These are phyloP conservation scores for Phytophthora rubi DNA, from an alignment of 352 stramenopile species.

Conservation along the genomic window DNA sequence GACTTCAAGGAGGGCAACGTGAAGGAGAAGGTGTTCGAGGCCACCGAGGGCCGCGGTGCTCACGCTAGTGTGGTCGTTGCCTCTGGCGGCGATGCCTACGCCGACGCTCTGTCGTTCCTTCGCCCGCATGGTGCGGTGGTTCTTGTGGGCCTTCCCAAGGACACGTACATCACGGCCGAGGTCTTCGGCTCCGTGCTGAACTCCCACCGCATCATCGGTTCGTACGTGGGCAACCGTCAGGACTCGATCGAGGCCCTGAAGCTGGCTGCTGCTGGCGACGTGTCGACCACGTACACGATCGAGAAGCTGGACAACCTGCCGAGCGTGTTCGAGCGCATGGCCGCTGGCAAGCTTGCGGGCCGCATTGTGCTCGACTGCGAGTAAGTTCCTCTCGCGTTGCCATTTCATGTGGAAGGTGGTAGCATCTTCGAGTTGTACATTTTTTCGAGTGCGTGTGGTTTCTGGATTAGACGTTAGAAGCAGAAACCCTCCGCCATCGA, in stretches of 20 bases:
- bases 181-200: constrained; percentile 51
- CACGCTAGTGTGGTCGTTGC: constrained; percentile 82
- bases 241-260: constrained; percentile 61
- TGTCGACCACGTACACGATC: constrained; percentile 51
- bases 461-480: too few relatives aligned
- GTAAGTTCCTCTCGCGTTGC: constrained; percentile 17
- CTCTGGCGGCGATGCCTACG: constrained; percentile 56
- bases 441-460: too few relatives aligned
- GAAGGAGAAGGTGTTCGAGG: constrained; percentile 42
- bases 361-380: constrained; percentile 51
- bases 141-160: constrained; percentile 67
- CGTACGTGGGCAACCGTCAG: constrained; percentile 58
- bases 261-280: constrained; percentile 51
- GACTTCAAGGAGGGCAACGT: constrained; percentile 65
- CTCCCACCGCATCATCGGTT: constrained; percentile 54
- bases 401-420: too few relatives aligned
- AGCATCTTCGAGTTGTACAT: background rate
- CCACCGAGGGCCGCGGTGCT: constrained; percentile 50
- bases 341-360: constrained; percentile 34
- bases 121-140: constrained; percentile 66
- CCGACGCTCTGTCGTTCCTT: constrained; percentile 63
- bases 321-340: constrained; percentile 54
- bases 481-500: too few relatives aligned
- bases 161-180: constrained; percentile 48
- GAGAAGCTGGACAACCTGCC: constrained; percentile 51